These are phyloP conservation scores for Sphagnum magellanicum DNA, from an alignment of 228 moss, liverwort and hornwort species.

Conservation along the genomic window DNA sequence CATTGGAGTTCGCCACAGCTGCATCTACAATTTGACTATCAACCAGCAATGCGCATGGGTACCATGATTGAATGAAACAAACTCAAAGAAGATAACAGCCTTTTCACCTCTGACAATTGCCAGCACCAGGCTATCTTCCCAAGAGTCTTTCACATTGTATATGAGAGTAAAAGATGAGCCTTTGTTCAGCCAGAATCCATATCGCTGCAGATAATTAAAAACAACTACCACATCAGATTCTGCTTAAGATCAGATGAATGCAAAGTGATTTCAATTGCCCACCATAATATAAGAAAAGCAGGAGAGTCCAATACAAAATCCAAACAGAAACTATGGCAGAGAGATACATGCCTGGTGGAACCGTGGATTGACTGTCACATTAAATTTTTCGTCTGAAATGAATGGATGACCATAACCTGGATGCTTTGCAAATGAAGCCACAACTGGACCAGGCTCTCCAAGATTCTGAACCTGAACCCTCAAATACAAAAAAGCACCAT, in stretches of 20 bases:
- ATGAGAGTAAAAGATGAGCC: slow-evolving; percentile 34
- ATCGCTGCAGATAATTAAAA: slow-evolving; percentile 24
- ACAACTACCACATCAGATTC: no score
- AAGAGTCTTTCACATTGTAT: slow-evolving; percentile 23
- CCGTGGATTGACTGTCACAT: slow-evolving; percentile 3
- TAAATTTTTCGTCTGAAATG: slow-evolving; percentile 1
- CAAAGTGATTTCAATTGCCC: no score
- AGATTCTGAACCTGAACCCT: slow-evolving; percentile 26
- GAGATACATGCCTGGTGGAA: slow-evolving; percentile 21
- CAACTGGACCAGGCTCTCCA: slow-evolving; percentile 26
- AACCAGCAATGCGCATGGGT: no score
- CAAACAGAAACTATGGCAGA: no score
- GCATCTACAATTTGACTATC: neutral
- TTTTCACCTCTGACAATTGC: slow-evolving; percentile 38
- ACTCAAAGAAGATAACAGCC: neutral
- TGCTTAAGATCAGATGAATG: no score
- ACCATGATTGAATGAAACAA: neutral
- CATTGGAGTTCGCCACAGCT: neutral
- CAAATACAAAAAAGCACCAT: no score
- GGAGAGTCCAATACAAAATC: neutral
- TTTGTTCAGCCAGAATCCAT: slow-evolving; percentile 35
- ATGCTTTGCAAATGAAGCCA: slow-evolving; percentile 21
- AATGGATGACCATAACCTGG: slow-evolving; percentile 24
- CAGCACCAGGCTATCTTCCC: slow-evolving; percentile 34
- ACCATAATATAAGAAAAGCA: neutral